A percentile compares a stretch with the other conserved stretches of the same genome.
These are phyloP conservation scores for Starmera pachycereana DNA, from an alignment of 805 yeast genomes.

Conservation along the genomic window DNA sequence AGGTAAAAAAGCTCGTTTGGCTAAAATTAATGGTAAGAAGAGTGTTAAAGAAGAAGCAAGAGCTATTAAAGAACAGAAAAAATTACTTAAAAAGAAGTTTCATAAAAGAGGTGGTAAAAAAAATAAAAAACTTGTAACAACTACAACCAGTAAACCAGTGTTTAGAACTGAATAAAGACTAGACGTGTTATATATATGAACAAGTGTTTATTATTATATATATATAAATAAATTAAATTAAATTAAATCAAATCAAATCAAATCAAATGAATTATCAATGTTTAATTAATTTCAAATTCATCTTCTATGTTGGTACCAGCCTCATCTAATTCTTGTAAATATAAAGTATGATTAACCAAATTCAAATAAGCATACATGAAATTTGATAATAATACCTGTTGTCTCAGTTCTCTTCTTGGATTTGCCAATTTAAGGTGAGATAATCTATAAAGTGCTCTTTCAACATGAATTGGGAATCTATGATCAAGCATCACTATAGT, in stretches of 20 bases:
- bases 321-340: constrained; percentile 52
- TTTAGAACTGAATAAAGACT: constrained; percentile 15
- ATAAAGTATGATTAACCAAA: constrained; percentile 83
- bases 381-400: constrained; percentile 87
- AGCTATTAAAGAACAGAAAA: constrained; percentile 6
- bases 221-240: no score
- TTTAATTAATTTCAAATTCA: not conserved
- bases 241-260: no score
- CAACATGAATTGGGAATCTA: constrained; percentile 90
- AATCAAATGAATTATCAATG: no score
- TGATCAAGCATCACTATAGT: constrained; percentile 75
- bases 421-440: constrained; percentile 92
- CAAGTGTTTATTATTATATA: not conserved
- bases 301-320: constrained; percentile 7
- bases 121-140: constrained; percentile 10
- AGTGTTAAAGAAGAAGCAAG: constrained; percentile 5
- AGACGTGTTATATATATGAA: constrained; percentile 30
- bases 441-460: constrained; percentile 86
- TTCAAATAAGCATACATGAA: constrained; percentile 97
- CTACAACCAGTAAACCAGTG: constrained; percentile 5
- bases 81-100: constrained; percentile 13
- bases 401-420: constrained; percentile 81
- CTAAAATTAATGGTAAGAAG: constrained; percentile 5
- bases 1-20: constrained; percentile 16
- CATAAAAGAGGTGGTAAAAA: constrained; percentile 17